Conservation (phyloP, 495 filamentous ascomycete genomes). For the Xylaria scruposa region DNA sequence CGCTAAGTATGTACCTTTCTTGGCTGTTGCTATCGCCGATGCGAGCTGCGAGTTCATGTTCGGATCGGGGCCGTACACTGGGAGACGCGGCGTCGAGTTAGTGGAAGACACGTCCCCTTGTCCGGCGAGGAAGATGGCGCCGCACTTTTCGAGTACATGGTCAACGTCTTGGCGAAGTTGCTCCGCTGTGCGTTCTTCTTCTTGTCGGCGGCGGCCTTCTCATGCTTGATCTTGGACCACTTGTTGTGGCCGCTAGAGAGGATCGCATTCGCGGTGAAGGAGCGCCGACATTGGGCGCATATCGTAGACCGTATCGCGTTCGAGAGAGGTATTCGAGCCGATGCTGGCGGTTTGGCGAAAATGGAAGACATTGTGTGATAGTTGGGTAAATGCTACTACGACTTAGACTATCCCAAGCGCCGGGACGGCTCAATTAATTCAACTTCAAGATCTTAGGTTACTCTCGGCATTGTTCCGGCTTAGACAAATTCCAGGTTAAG, state of each 20-base stretch:
- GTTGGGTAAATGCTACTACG: not conserved
- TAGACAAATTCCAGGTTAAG: conserved; percentile 7
- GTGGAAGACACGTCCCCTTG: conserved; percentile 2
- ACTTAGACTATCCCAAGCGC: not conserved
- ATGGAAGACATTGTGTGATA: conserved; percentile 28
- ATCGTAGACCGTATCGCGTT: conserved; percentile 31
- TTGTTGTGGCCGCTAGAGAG: conserved; percentile 78
- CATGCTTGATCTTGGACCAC: conserved; percentile 95
- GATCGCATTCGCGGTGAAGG: conserved; percentile 59
- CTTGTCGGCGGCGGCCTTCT: conserved; percentile 81
- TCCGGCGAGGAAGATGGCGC: conserved; percentile 24
- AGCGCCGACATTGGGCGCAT: conserved; percentile 53
- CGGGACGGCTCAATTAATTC: not conserved
- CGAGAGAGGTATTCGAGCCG: conserved; percentile 22
- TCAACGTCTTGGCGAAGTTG: conserved; percentile 57
- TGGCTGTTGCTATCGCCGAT: conserved; percentile 74
- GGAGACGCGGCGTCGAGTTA: conserved; percentile 12
- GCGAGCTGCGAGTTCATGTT: conserved; percentile 76
- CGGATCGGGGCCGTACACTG: conserved; percentile 71
- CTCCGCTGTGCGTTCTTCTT: conserved; percentile 59
- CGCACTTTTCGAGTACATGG: conserved; percentile 58
- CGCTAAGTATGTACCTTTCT: conserved; percentile 64
- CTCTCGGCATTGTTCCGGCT: conserved; percentile 2
- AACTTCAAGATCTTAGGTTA: conserved; percentile 1
- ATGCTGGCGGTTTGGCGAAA: conserved; percentile 20